Evolutionary conservation across 2,329 filamentous ascomycete species (phyloP).

Genomic region (Neurospora sp.): DNA sequence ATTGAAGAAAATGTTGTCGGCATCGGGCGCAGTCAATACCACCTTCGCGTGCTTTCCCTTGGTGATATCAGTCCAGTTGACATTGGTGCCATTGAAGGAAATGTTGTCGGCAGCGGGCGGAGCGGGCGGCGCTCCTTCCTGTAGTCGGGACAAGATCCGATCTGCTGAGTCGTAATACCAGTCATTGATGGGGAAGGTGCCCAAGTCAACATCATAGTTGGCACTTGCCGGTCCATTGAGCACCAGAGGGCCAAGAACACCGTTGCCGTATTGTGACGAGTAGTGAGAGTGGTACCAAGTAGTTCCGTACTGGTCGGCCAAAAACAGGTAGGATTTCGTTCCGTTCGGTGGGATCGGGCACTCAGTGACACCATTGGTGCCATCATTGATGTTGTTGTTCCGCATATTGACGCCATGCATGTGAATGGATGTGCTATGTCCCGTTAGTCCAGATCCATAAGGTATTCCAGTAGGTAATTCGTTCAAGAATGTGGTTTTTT

Average conservation of each 20-base stretch:
- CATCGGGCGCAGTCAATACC: conserved; percentile 3
- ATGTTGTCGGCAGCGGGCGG: conserved; percentile 25
- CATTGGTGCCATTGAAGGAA: conserved; percentile 34
- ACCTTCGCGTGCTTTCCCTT: conserved; percentile 22
- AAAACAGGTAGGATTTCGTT: conserved; percentile 24
- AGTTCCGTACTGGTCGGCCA: conserved; percentile 25
- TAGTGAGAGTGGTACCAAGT: conserved; percentile 40
- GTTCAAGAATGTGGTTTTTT: not conserved
- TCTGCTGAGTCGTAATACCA: conserved; percentile 32
- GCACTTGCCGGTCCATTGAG: conserved; percentile 31
- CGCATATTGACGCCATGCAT: conserved; percentile 37
- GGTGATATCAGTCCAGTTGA: conserved; percentile 18
- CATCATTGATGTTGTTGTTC: conserved; percentile 31
- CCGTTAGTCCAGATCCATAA: not conserved
- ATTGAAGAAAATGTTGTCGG: conserved; percentile 32
- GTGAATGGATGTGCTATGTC: conserved; percentile 28
- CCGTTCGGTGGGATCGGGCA: conserved; percentile 27
- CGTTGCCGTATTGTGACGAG: conserved; percentile 37
- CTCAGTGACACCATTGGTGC: conserved; percentile 31
- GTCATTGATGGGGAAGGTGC: conserved; percentile 39
- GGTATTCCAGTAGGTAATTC: not conserved
- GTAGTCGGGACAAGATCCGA: not conserved
- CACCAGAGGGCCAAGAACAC: conserved; percentile 38
- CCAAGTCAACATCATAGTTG: conserved; percentile 42
- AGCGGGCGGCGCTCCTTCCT: conserved; percentile 5